Evolutionary conservation across 331 rosid species (phyloP).

Genomic region (Cydonia oblonga): DNA sequence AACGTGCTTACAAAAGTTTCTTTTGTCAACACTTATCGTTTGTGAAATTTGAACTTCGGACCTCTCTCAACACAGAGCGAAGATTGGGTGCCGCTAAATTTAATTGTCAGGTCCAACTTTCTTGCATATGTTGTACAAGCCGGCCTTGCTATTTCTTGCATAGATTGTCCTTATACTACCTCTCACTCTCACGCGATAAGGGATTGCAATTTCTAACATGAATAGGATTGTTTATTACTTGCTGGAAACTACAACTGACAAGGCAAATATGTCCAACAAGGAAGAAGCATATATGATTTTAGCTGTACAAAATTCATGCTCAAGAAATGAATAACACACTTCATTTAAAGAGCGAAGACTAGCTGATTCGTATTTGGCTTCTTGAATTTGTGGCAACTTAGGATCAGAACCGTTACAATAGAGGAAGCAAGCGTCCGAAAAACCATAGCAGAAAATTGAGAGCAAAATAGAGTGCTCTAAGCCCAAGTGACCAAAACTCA

Average conservation of each 20-base stretch:
- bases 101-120: background rate
- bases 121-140: background rate
- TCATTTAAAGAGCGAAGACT: background rate
- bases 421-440: conserved; percentile 55
- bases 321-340: background rate
- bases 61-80: background rate
- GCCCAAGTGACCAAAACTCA: conserved; percentile 69
- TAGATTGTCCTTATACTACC: background rate
- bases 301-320: background rate
- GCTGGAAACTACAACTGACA: background rate
- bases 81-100: background rate
- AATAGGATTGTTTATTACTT: background rate
- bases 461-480: conserved; percentile 54
- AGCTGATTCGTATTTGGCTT: background rate
- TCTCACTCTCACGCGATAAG: background rate
- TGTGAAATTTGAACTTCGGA: background rate
- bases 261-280: background rate
- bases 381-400: conserved; percentile 39
- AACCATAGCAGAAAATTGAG: conserved; percentile 59
- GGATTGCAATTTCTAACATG: background rate
- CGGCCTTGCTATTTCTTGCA: too few relatives aligned
- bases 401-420: conserved; percentile 26
- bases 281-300: background rate
- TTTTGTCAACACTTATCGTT: background rate
- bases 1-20: background rate